Evolutionary conservation across 352 stramenopile genomes (phyloP).

Genomic region (Globisporangium paddicum): DNA sequence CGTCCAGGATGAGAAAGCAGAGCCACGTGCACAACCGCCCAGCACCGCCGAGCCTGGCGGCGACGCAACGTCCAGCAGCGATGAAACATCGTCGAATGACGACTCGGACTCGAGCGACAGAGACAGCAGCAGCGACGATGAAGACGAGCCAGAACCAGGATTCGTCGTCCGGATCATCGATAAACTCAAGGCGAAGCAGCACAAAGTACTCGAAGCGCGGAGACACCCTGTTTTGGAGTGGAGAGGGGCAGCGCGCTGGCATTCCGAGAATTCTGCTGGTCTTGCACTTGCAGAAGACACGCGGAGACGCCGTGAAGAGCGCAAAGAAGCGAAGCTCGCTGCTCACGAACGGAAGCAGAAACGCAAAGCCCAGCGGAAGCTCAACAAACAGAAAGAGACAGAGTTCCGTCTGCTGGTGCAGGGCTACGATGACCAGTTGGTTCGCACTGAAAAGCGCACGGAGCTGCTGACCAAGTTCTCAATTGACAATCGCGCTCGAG

Average conservation of each 20-base stretch:
- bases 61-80: conserved; percentile 10
- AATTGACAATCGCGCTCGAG: conserved; percentile 25
- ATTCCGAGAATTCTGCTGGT: conserved; percentile 31
- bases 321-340: conserved; percentile 25
- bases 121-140: conserved; percentile 20
- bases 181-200: conserved; percentile 30
- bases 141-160: conserved; percentile 24
- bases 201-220: conserved; percentile 32
- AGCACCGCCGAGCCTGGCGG: neutral
- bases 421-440: conserved; percentile 34
- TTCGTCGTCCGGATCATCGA: conserved; percentile 21
- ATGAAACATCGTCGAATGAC: conserved; percentile 14
- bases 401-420: conserved; percentile 43
- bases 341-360: conserved; percentile 40
- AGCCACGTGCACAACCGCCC: neutral
- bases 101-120: conserved; percentile 24
- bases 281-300: conserved; percentile 23
- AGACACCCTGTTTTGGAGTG: conserved; percentile 47
- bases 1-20: neutral
- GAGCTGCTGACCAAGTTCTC: conserved; percentile 43
- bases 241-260: conserved; percentile 36
- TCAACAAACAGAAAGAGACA: conserved; percentile 42
- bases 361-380: conserved; percentile 32
- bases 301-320: conserved; percentile 11
- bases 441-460: conserved; percentile 39